Evolutionary conservation across 2,329 filamentous ascomycete species (phyloP), one percentile per base, ranked within the genome.

Genomic region (Daldinia sp.): DNA sequence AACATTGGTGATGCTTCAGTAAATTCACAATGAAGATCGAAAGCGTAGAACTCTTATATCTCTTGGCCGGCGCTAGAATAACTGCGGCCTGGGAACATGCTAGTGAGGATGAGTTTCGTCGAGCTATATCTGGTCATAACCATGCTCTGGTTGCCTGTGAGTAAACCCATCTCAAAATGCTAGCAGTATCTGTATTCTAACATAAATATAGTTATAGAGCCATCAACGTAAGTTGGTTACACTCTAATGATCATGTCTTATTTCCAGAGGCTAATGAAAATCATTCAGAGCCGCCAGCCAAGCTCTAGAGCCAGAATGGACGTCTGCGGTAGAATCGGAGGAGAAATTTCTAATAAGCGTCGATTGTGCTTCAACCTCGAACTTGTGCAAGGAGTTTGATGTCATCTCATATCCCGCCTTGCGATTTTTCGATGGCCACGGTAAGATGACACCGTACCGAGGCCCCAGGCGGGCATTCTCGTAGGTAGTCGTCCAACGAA

Each of bases 341-440:
- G 51, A 67, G 35, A 54, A 67, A 26, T 57, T 48, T 13, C 61
- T 81, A 1, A 62, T 79, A 30, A 82, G 79, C 62, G 72, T 86
- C 18, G 81, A 86, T 74, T 86, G 84, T 71, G 73, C 74, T 2
- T 63, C 69, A 1, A 71, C 77, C 2, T n/a, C 71, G 2, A 67
- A 75, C 6, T 69, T 84, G n/a, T 86, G 84, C 71, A 69, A 77
- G 55, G 78, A 82, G 28, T 74, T 79, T 51, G 78, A 79, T 26
- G 76, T 86, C 33, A 76, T 77, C 12, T 85, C 84, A 0, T 85
- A 83, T 65, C 84, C 84, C 2, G 78, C 84, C 6, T 80, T 87
- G 39, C 80, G 84, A 0, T 79, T 82, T 9, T 83, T 82, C 65
- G 78, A 78, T 42, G 73, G 74, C 2, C 75, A 79, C 28, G 77